Conservation (phyloP, 1,284 basidiomycete genomes). For the Ustilago xerochloae region DNA sequence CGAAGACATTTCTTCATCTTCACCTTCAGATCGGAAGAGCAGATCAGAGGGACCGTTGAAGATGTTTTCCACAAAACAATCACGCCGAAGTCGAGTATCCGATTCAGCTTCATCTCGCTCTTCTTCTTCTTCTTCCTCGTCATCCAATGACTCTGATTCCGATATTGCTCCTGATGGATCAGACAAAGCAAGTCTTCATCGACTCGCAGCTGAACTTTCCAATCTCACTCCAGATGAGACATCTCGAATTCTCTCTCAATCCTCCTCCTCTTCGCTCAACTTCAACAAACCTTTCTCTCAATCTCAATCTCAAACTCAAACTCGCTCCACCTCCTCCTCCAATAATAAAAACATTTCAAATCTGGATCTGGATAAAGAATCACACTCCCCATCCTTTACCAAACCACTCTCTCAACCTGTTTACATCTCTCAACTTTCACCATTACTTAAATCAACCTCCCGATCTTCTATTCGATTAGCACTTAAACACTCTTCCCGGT, state of each 20-base stretch:
- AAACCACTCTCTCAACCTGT: constrained; percentile 63
- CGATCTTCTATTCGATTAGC: constrained; percentile 31
- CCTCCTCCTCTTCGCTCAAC: background rate
- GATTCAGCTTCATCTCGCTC: background rate
- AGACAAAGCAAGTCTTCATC: constrained; percentile 22
- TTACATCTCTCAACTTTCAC: constrained; percentile 67
- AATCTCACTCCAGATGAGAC: constrained; percentile 20
- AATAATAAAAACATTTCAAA: background rate
- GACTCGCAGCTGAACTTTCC: constrained; percentile 30
- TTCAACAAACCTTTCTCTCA: background rate
- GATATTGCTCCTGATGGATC: background rate
- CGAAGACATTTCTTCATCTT: constrained; percentile 5
- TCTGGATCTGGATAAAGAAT: constrained; percentile 19
- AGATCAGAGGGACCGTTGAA: background rate
- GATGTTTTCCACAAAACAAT: constrained; percentile 35
- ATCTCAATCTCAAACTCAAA: background rate
- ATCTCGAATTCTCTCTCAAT: background rate
- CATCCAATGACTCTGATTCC: constrained; percentile 13
- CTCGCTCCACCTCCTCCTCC: background rate
- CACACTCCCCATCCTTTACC: constrained; percentile 38
- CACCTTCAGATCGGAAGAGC: background rate
- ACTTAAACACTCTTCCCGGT: constrained; percentile 41
- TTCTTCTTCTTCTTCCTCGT: constrained; percentile 19
- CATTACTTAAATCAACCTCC: constrained; percentile 60
- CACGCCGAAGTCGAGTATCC: no score